Evolutionary conservation across 2,329 filamentous ascomycete species (phyloP).

Genomic region (Cladosporium halotolerans): DNA sequence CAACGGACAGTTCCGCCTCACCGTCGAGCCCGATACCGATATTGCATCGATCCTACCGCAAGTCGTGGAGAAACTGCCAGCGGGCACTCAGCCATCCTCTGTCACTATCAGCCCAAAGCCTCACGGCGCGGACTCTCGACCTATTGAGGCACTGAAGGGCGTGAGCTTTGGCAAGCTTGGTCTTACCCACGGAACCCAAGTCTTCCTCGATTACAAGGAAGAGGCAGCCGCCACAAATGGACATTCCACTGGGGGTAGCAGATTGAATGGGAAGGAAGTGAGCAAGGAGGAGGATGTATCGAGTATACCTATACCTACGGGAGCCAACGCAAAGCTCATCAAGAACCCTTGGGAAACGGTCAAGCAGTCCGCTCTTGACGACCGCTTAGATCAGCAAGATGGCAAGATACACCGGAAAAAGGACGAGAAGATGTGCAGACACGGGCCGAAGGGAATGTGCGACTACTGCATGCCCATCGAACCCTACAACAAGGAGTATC

Average conservation of each 20-base stretch:
- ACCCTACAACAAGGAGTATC: conserved; percentile 81
- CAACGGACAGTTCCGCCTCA: conserved; percentile 86
- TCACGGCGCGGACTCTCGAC: conserved; percentile 52
- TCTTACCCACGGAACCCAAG: conserved; percentile 73
- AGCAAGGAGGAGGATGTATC: conserved; percentile 61
- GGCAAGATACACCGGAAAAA: conserved; percentile 77
- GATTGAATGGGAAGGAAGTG: conserved; percentile 73
- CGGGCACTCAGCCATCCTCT: conserved; percentile 48
- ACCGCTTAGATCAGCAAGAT: conserved; percentile 76
- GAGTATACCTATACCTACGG: conserved; percentile 51
- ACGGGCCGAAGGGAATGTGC: conserved; percentile 97
- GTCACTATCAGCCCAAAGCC: conserved; percentile 56
- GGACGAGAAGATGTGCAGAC: conserved; percentile 84
- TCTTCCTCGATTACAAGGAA: conserved; percentile 77
- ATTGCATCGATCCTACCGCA: conserved; percentile 56
- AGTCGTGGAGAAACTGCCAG: conserved; percentile 55
- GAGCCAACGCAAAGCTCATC: conserved; percentile 54
- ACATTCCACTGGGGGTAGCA: conserved; percentile 45
- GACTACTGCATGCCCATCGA: conserved; percentile 98
- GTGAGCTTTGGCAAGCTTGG: conserved; percentile 53
- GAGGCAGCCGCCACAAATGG: conserved; percentile 47
- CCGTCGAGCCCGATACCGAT: conserved; percentile 64
- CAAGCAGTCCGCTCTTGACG: conserved; percentile 79
- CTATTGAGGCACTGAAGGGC: conserved; percentile 46
- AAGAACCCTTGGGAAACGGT: conserved; percentile 93